Evolutionary conservation across 495 filamentous ascomycete species (phyloP).

Genomic region (Oidiodendron maius): DNA sequence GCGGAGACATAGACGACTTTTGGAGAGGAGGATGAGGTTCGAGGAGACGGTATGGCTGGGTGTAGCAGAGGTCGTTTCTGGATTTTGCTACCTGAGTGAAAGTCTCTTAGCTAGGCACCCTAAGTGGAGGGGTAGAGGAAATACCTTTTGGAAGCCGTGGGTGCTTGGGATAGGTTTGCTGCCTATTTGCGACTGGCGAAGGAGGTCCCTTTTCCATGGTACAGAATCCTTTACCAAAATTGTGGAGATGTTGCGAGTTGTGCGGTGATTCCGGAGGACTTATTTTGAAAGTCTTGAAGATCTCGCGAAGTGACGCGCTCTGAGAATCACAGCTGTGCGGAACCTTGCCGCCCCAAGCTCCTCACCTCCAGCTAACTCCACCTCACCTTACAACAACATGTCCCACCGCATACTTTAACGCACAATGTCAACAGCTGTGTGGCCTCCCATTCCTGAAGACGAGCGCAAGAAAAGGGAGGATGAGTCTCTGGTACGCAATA

Average conservation of each 20-base stretch:
- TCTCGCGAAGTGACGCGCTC: neutral
- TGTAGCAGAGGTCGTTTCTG: slow-evolving; percentile 69
- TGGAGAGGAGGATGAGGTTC: slow-evolving; percentile 37
- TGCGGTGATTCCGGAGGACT: neutral
- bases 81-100: slow-evolving; percentile 36
- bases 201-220: neutral
- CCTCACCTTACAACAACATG: slow-evolving; percentile 9
- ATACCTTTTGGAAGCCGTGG: slow-evolving; percentile 13
- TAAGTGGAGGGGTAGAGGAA: neutral
- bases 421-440: slow-evolving; percentile 71
- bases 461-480: slow-evolving; percentile 62
- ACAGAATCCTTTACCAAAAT: slow-evolving; percentile 1
- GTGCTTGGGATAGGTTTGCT: slow-evolving; percentile 3
- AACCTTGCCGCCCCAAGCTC: slow-evolving; percentile 4
- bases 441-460: slow-evolving; percentile 62
- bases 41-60: slow-evolving; percentile 55
- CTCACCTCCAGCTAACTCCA: neutral
- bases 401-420: neutral
- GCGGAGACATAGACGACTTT: slow-evolving; percentile 78
- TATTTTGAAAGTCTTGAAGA: too few relatives aligned
- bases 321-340: neutral
- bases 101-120: neutral
- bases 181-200: too few relatives aligned
- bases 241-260: neutral
- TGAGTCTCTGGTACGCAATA: slow-evolving; percentile 55